Percentiles rank a stretch among this genome's conserved stretches.
Evolutionary conservation across 2,329 filamentous ascomycete species (phyloP).

Genomic region (Aciculosporium take): DNA sequence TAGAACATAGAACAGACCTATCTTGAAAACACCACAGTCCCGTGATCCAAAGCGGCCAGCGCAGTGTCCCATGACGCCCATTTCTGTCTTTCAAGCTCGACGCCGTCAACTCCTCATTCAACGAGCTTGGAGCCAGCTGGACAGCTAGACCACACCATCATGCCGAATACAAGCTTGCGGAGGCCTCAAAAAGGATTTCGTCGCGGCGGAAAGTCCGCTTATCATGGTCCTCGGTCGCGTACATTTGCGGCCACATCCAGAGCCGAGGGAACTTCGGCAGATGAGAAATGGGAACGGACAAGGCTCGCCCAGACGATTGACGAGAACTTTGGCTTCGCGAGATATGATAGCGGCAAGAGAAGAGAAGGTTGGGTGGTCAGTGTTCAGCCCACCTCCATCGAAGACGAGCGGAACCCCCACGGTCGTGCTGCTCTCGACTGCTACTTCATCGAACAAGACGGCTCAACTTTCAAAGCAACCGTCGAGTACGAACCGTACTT

Average conservation of each 20-base stretch:
- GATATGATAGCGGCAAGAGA: constrained; percentile 74
- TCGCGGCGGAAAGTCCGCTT: constrained; percentile 53
- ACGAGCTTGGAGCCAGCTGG: constrained; percentile 6
- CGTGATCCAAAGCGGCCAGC: background rate
- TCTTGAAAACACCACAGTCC: background rate
- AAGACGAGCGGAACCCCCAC: constrained; percentile 71
- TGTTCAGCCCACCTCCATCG: constrained; percentile 75
- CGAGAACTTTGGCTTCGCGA: constrained; percentile 84
- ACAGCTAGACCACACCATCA: constrained; percentile 12
- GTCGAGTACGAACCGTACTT: constrained; percentile 97
- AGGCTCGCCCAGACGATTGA: constrained; percentile 79
- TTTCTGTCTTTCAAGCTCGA: constrained; percentile 9
- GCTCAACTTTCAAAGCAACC: constrained; percentile 87
- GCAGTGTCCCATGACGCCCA: constrained; percentile 9
- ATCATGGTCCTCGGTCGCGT: constrained; percentile 55
- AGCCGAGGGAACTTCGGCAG: constrained; percentile 74
- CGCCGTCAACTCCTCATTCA: constrained; percentile 6
- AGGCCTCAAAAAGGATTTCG: constrained; percentile 52
- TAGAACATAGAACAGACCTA: background rate
- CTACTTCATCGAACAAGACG: constrained; percentile 88
- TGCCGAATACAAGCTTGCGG: constrained; percentile 47
- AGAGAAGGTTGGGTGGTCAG: constrained; percentile 90
- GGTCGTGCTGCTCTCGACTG: constrained; percentile 87
- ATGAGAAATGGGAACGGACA: constrained; percentile 82
- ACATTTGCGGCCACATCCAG: constrained; percentile 69